Evolutionary conservation across 2,329 filamentous ascomycete genomes (phyloP).

Genomic region (Zymoseptoria ardabiliae): DNA sequence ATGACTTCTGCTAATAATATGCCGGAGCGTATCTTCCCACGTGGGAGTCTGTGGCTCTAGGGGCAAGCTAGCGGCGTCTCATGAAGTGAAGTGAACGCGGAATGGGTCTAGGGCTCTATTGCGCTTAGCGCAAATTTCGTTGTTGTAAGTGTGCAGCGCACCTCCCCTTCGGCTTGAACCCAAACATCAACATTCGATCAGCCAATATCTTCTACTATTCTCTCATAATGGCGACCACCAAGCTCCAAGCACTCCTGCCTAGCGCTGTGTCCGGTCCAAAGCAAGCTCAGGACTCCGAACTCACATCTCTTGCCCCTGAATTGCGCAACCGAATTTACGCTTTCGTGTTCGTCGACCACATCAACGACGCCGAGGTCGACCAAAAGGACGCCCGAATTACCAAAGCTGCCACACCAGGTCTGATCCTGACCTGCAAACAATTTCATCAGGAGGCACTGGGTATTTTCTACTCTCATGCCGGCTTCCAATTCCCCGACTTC

Average conservation of each 20-base stretch:
- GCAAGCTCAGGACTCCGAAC: neutral
- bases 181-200: neutral
- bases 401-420: slow-evolving; percentile 5
- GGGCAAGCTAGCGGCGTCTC: too few species aligned
- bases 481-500: slow-evolving; percentile 7
- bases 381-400: slow-evolving; percentile 2
- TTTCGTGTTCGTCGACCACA: neutral
- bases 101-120: neutral
- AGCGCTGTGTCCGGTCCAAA: neutral
- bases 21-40: too few species aligned
- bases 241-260: neutral
- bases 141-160: neutral
- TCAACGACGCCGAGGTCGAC: neutral
- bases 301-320: slow-evolving; percentile 8
- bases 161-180: neutral
- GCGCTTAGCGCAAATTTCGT: neutral
- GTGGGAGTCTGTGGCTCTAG: too few species aligned
- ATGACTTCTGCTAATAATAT: too few species aligned
- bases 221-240: neutral
- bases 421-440: slow-evolving; percentile 9
- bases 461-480: slow-evolving; percentile 11
- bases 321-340: slow-evolving; percentile 13
- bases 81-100: neutral
- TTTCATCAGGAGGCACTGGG: slow-evolving; percentile 8
- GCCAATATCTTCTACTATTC: neutral